Evolutionary conservation across 805 yeast genomes (phyloP), one percentile per base, ranked within the genome.

Genomic region (Maudiozyma saulgeensis): DNA sequence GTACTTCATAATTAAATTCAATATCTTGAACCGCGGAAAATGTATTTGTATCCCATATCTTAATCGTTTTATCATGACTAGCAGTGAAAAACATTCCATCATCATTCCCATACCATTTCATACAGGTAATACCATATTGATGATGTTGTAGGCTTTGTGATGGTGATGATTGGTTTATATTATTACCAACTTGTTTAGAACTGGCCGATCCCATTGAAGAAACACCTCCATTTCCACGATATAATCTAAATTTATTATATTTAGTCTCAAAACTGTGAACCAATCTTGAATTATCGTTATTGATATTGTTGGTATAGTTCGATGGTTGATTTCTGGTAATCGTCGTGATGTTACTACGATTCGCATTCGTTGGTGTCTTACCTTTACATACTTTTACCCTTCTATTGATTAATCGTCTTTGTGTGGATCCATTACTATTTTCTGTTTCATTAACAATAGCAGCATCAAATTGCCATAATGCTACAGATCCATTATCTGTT

Each of bases 71-170:
- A 64, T 90, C 97, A 63, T 81, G 87, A 0, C 96, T 87, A 0
- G 88, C 80, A 2, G 88, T 77, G 18, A 88, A 73, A 68, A 88
- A 89, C 81, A 90, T 74, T 1, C 96, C 96, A 34, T 82, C 79
- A 64, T 90, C 97, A 43, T 70, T 69, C 0, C 93, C 89, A 91
- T 96, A 91, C 97, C 97, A 90, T 57, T 75, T 72, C 0, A 87
- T 70, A 15, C 78, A 68, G 0, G 95, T 84, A 0, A 90, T 73
- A 0, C 96, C 96, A 62, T 74, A 87, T 18, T 68, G 63, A 60
- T 90, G 47, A 23, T 39, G 32, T 28, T 28, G 3, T 28, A 28
- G 32, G 6, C 32, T 23, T 11, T 18, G 6, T 78, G 6, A 18
- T 35, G 35, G 32, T 18, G 13, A 25, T 9, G 13, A 32, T 9